Evolutionary conservation across 2,329 filamentous ascomycete genomes (phyloP).

Genomic region (Sarocladium brachiariae): DNA sequence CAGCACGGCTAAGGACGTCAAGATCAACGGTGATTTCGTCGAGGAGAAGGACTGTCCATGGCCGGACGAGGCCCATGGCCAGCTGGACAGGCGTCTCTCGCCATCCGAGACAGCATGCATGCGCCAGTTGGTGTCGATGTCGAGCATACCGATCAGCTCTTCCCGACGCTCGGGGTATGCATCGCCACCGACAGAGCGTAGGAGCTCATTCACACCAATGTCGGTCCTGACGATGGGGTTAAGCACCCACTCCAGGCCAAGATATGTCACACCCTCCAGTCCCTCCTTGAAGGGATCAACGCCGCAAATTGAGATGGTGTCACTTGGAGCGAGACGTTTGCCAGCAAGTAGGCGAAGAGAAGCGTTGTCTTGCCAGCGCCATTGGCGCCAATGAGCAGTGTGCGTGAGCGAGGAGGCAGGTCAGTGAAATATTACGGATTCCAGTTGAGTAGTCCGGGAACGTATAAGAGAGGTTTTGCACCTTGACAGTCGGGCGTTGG

Average conservation of each 20-base stretch:
- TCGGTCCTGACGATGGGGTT: conserved; percentile 95
- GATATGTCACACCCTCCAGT: conserved; percentile 91
- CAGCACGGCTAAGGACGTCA: conserved; percentile 75
- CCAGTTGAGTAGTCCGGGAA: conserved; percentile 84
- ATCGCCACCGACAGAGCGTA: conserved; percentile 80
- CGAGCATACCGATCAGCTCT: conserved; percentile 79
- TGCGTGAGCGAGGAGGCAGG: conserved; percentile 77
- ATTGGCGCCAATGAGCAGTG: conserved; percentile 90
- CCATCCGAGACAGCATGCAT: conserved; percentile 96
- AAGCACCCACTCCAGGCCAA: conserved; percentile 95
- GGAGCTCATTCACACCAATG: conserved; percentile 81
- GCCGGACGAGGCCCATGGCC: conserved; percentile 87
- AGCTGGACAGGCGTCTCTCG: conserved; percentile 84
- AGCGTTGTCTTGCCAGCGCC: conserved; percentile 97
- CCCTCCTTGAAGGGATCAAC: conserved; percentile 87
- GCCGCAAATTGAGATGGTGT: conserved; percentile 69
- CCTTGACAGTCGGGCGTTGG: conserved; percentile 54
- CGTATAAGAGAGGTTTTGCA: conserved; percentile 73
- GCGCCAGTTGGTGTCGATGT: conserved; percentile 87
- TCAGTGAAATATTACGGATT: conserved; percentile 60
- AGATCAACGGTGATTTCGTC: conserved; percentile 98
- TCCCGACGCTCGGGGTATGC: conserved; percentile 75
- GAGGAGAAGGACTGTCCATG: conserved; percentile 84
- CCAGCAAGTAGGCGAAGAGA: conserved; percentile 86
- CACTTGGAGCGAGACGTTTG: conserved; percentile 79